Evolutionary conservation across 306 rosid species (phyloP), one percentile per base, ranked within the genome.

Genomic region (Parietaria judaica): DNA sequence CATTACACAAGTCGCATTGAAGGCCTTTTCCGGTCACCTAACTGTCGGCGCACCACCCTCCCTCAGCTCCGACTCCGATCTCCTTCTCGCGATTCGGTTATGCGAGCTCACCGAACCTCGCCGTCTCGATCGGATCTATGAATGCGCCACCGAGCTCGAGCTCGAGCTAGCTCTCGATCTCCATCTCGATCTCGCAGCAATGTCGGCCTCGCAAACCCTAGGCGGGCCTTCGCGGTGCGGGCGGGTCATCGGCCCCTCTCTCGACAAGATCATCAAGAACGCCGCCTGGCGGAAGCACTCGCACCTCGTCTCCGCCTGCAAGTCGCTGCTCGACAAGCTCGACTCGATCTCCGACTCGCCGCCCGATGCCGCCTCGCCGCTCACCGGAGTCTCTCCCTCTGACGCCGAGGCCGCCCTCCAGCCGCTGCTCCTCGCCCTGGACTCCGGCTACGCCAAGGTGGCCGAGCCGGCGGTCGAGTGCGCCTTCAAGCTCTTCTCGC

Each of bases 261-360:
- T 94, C 5, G 99, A 94, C 67, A 94, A 94, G 80, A 86, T 94
- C 71, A 80, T 94, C 13, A 94, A 94, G 73, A 94, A 94, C 76
- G 97, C 97, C 3, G 97, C 97, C 1, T 94, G 99, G 99, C 92
- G 99, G 23, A 94, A 94, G 83, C 99, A 94, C 76, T 88, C 97
- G 17, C 86, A 84, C 47, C 86, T 94, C 54, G 99, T 94, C 65
- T 84, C 99, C 60, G 57, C 90, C 69, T 86, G 95, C 79, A 94
- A 94, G 75, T 82, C 97, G 54, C 78, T 82, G 60, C 80, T 94
- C 14, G 99, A 94, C 79, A 88, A 84, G 77, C 99, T 94, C 37
- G 97, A 88, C 71, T 82, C 95, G 11, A 56, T 94, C 14, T 56
- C 79, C 31, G 89, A 77, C 15, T 63, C 82, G 2, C 17, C 65